Evolutionary conservation across 2,329 filamentous ascomycete genomes (phyloP).

Genomic region (Chalara sp.): DNA sequence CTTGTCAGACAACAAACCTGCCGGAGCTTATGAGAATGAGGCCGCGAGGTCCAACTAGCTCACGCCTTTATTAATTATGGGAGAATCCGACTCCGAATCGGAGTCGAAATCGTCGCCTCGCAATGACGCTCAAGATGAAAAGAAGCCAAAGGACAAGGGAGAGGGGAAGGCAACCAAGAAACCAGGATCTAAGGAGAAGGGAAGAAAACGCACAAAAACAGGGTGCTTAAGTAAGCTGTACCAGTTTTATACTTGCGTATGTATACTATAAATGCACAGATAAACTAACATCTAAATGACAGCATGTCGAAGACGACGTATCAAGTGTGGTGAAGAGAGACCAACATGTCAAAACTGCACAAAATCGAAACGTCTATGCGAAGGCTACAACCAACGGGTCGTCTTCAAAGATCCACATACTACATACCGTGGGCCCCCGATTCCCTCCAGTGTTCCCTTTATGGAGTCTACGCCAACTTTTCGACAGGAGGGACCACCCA

Average conservation of each 20-base stretch:
- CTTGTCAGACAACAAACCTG: no score
- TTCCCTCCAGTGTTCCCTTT: constrained; percentile 29
- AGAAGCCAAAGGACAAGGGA: constrained; percentile 1
- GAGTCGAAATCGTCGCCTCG: background rate
- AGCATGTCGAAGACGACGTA: constrained; percentile 90
- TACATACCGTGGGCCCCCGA: constrained; percentile 36
- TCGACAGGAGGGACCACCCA: background rate
- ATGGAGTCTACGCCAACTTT: constrained; percentile 2
- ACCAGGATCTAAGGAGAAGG: constrained; percentile 20
- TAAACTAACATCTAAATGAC: background rate
- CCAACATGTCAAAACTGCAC: constrained; percentile 77
- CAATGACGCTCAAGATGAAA: background rate
- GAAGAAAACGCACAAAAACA: constrained; percentile 67
- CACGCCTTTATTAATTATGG: background rate
- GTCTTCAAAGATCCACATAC: constrained; percentile 71
- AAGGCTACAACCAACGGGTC: constrained; percentile 76
- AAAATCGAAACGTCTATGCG: constrained; percentile 77
- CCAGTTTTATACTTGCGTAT: background rate
- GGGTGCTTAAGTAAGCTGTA: constrained; percentile 72
- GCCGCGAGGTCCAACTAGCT: no score
- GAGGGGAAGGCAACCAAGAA: constrained; percentile 11
- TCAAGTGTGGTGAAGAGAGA: constrained; percentile 92
- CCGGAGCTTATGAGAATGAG: no score
- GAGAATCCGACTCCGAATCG: background rate
- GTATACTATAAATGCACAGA: background rate